These are phyloP conservation scores for Sapria himalayana DNA, from an alignment of 345 rosid genomes.

Conservation along the genomic window DNA sequence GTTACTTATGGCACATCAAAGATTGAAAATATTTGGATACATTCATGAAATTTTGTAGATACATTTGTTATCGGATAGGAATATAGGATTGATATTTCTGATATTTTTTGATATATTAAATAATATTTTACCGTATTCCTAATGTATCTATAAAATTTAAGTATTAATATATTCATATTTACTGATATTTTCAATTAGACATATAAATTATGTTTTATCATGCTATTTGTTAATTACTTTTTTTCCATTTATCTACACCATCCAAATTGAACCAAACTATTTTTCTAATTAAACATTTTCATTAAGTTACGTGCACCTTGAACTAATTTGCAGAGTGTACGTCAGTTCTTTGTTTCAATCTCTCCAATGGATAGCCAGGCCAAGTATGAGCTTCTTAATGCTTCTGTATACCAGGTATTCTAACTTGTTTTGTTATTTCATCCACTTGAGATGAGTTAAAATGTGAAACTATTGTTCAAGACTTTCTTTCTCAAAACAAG, in stretches of 20 bases:
- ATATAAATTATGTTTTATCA: background rate
- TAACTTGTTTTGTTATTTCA: background rate
- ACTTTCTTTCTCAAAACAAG: background rate
- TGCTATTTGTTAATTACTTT: background rate
- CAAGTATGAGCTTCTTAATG: slow-evolving; percentile 24
- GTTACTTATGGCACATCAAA: too few relatives aligned
- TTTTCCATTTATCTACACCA: background rate
- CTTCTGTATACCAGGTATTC: slow-evolving; percentile 46
- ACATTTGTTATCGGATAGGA: too few relatives aligned
- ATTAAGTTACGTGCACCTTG: too few relatives aligned
- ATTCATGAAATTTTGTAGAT: too few relatives aligned
- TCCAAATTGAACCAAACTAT: slow-evolving; percentile 5
- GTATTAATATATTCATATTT: too few relatives aligned
- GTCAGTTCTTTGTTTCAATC: slow-evolving; percentile 30
- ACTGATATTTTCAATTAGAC: too few relatives aligned
- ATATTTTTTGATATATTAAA: too few relatives aligned
- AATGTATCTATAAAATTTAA: too few relatives aligned
- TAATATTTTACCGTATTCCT: too few relatives aligned
- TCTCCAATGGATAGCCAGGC: slow-evolving; percentile 17
- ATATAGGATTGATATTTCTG: too few relatives aligned
- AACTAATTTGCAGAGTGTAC: slow-evolving; percentile 44
- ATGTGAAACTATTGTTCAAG: background rate
- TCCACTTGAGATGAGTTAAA: slow-evolving; percentile 1
- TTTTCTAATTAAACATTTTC: slow-evolving; percentile 6
- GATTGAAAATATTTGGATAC: too few relatives aligned